These are phyloP conservation scores for Xylariaceae sp. DNA, from an alignment of 2,329 filamentous ascomycete species.

Conservation along the genomic window DNA sequence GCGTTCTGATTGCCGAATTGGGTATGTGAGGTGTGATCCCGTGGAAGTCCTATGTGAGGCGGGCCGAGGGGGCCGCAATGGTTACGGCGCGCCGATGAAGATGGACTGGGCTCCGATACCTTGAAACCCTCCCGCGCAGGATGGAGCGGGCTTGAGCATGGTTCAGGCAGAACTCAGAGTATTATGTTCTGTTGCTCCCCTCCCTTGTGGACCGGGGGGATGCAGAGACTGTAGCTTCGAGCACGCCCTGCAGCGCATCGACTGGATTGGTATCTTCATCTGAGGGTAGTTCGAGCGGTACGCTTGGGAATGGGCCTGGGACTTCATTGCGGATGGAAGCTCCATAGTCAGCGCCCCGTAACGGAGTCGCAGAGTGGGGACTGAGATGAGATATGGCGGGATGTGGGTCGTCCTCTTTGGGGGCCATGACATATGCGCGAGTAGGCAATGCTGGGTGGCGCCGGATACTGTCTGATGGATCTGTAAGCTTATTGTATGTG, in stretches of 20 bases:
- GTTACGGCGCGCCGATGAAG: not conserved
- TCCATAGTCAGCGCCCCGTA: not conserved
- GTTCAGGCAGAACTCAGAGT: no score
- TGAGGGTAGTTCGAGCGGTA: not conserved
- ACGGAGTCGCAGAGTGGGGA: not conserved
- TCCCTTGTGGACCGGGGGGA: not conserved
- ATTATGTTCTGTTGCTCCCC: no score
- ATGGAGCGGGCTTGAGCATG: no score
- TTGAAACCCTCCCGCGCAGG: not conserved
- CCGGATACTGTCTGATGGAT: constrained; percentile 4
- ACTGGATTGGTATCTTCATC: not conserved
- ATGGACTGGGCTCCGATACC: not conserved
- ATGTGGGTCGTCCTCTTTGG: not conserved
- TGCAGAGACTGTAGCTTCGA: not conserved
- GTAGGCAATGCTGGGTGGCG: constrained; percentile 13
- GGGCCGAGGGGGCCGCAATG: not conserved
- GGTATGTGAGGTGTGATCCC: not conserved
- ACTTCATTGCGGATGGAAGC: not conserved
- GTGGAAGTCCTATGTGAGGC: not conserved
- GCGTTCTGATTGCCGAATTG: not conserved
- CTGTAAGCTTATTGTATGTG: constrained; percentile 24
- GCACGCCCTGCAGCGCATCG: not conserved
- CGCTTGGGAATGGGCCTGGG: not conserved
- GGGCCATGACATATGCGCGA: constrained; percentile 8
- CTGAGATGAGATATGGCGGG: not conserved